Evolutionary conservation across 2,329 filamentous ascomycete genomes (phyloP).

Genomic region (Aspergillus japonicus): DNA sequence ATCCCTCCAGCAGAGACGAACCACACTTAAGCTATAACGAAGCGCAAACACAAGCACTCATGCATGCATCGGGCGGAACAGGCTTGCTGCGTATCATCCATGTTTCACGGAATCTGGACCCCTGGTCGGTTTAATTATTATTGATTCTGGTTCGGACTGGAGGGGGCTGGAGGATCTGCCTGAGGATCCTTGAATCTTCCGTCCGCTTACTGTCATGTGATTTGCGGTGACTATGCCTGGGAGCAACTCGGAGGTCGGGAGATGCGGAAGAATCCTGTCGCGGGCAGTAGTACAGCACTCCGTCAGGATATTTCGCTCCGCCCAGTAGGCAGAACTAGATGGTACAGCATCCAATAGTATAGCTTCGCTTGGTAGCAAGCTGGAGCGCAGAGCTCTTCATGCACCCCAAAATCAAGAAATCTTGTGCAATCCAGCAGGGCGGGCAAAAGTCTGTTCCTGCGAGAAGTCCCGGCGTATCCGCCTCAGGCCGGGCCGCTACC

Average conservation of each 20-base stretch:
- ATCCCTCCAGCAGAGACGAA: not conserved
- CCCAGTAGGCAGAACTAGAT: too few species aligned
- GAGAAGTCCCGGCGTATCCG: not conserved
- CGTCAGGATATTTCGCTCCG: too few species aligned
- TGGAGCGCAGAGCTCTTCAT: too few species aligned
- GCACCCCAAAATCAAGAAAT: not conserved
- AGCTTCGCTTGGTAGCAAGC: too few species aligned
- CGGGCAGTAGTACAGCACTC: too few species aligned
- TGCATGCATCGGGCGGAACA: not conserved
- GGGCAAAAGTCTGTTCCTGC: not conserved
- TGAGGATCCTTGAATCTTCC: not conserved
- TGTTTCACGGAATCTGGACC: not conserved
- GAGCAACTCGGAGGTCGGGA: too few species aligned
- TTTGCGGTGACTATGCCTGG: too few species aligned
- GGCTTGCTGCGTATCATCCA: not conserved
- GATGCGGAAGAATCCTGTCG: too few species aligned
- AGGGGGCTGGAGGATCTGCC: not conserved
- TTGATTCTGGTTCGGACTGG: not conserved
- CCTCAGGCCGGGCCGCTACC: not conserved
- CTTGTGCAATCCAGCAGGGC: not conserved
- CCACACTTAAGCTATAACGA: not conserved
- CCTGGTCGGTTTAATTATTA: not conserved
- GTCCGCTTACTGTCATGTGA: not conserved
- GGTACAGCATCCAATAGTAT: too few species aligned
- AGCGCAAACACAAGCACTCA: not conserved